phyloP scores from a whole-genome alignment of 495 filamentous ascomycete species.

The Aspergillus saccharolyticus region DNA sequence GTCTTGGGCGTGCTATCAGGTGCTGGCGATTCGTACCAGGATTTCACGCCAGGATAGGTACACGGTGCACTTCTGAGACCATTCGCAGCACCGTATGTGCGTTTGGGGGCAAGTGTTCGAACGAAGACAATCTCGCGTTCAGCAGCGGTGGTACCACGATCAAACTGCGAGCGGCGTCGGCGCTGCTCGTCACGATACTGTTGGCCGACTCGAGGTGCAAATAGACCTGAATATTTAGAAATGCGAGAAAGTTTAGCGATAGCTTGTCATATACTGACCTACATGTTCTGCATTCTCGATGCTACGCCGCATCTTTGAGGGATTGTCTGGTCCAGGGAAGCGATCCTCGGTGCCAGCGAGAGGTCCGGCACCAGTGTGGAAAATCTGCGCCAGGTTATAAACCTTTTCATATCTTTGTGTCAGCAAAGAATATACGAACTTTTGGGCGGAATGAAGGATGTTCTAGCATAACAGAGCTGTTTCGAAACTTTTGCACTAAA shows the following conservation, averaged over 20 bases:
- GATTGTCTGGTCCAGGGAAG: constrained; percentile 76
- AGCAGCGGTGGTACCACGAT: constrained; percentile 51
- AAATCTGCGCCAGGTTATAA: constrained; percentile 32
- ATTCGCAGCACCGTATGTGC: constrained; percentile 12
- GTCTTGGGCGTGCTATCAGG: constrained; percentile 19
- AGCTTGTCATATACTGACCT: constrained; percentile 48
- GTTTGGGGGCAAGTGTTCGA: constrained; percentile 19
- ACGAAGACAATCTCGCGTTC: constrained; percentile 27
- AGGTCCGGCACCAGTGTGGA: constrained; percentile 40
- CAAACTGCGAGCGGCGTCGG: constrained; percentile 69
- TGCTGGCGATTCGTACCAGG: constrained; percentile 20
- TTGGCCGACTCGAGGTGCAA: constrained; percentile 67
- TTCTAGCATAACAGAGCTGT: constrained; percentile 92
- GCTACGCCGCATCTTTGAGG: constrained; percentile 77
- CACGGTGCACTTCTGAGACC: constrained; percentile 24
- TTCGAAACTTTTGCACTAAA: constrained; percentile 89
- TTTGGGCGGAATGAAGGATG: constrained; percentile 76
- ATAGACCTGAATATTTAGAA: constrained; percentile 45
- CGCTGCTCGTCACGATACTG: constrained; percentile 71
- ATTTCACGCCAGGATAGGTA: constrained; percentile 26
- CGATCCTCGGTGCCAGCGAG: constrained; percentile 55
- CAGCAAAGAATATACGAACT: constrained; percentile 37
- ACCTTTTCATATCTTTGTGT: not conserved
- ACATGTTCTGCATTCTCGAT: constrained; percentile 82
- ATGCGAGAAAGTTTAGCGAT: constrained; percentile 1